Percentiles rank a stretch among this genome's conserved stretches.
Evolutionary conservation across 257 asterid genomes (phyloP).

Genomic region (Fraxinus excelsior): DNA sequence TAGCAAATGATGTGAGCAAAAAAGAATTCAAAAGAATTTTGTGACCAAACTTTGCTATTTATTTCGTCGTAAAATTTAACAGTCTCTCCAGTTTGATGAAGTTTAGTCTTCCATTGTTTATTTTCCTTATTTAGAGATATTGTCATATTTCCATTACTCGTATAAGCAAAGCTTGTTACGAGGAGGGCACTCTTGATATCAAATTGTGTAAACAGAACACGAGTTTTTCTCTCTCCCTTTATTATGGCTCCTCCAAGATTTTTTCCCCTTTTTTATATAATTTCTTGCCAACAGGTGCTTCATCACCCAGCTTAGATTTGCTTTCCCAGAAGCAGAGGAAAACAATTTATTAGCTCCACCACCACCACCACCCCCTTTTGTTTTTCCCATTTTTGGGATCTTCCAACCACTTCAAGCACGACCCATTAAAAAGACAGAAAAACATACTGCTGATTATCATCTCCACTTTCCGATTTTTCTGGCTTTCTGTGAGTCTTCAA

Average conservation of each 20-base stretch:
- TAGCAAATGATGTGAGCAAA: neutral
- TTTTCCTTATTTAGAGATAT: neutral
- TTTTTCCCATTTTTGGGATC: neutral
- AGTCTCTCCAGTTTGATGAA: neutral
- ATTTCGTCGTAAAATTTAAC: neutral
- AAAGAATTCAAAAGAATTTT: neutral
- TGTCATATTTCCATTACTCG: neutral
- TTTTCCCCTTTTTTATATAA: neutral
- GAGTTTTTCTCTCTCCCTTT: neutral
- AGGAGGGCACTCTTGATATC: neutral
- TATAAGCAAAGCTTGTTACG: neutral
- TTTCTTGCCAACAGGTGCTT: neutral
- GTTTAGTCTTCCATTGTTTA: neutral
- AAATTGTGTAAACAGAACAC: neutral
- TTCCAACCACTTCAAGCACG: neutral
- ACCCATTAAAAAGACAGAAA: conserved; percentile 22
- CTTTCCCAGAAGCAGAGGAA: neutral
- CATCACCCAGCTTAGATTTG: conserved; percentile 5
- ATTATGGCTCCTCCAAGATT: neutral
- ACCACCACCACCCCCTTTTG: neutral
- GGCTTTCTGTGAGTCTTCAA: conserved; percentile 59
- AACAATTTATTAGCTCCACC: neutral
- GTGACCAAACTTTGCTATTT: neutral
- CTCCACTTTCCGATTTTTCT: conserved; percentile 44
- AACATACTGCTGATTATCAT: conserved; percentile 68